These are phyloP conservation scores for Tricholoma saponaceum DNA, from an alignment of 768 basidiomycete genomes.

Conservation along the genomic window DNA sequence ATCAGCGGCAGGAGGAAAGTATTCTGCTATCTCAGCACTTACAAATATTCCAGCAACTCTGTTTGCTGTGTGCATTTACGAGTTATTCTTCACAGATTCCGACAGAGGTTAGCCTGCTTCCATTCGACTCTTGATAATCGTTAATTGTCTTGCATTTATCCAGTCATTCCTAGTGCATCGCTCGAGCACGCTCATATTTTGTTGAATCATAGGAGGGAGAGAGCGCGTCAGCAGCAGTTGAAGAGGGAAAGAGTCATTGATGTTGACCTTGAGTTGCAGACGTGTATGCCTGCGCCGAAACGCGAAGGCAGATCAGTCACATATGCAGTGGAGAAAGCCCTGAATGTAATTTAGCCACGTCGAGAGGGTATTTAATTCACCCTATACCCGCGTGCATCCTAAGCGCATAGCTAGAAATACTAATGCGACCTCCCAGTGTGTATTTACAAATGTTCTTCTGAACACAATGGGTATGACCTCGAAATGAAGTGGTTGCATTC, in stretches of 20 bases:
- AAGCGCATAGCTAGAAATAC: too few species aligned
- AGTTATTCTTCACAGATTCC: slow-evolving; percentile 54
- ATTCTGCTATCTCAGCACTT: slow-evolving; percentile 60
- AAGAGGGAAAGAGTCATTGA: not conserved
- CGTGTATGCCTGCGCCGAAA: not conserved
- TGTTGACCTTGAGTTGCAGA: not conserved
- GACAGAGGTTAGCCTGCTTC: slow-evolving; percentile 43
- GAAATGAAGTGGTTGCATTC: too few species aligned
- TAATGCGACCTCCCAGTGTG: too few species aligned
- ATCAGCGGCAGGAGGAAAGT: slow-evolving; percentile 47
- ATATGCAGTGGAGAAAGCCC: too few species aligned
- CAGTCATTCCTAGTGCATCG: slow-evolving; percentile 12
- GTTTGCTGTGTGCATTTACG: slow-evolving; percentile 50
- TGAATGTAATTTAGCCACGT: too few species aligned
- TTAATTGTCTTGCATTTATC: not conserved
- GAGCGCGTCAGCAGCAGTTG: not conserved
- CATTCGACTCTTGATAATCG: not conserved
- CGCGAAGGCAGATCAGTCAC: too few species aligned
- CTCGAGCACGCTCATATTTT: slow-evolving; percentile 9
- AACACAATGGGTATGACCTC: too few species aligned
- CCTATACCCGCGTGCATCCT: too few species aligned
- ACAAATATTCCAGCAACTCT: slow-evolving; percentile 65
- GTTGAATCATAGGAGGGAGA: slow-evolving; percentile 2
- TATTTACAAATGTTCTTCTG: too few species aligned
- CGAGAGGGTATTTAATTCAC: too few species aligned